Evolutionary conservation across 1,284 basidiomycete species (phyloP).

Genomic region (Boletus mariae): DNA sequence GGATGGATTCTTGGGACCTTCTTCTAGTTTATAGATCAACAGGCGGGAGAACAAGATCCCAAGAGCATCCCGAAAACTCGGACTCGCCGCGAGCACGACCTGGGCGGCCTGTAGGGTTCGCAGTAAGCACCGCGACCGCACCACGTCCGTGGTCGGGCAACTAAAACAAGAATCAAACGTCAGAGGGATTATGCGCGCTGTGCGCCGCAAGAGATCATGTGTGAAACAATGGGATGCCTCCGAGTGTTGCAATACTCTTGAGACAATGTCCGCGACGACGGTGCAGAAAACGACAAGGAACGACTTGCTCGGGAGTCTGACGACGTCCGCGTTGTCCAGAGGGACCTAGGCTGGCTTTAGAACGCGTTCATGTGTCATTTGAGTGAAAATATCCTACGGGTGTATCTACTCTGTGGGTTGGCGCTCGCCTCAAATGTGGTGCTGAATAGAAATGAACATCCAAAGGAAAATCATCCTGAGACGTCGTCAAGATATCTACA

Average conservation of each 20-base stretch:
- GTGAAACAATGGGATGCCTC: conserved; percentile 47
- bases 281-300: conserved; percentile 46
- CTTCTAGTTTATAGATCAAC: conserved; percentile 32
- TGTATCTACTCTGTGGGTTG: conserved; percentile 21
- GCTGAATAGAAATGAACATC: conserved; percentile 30
- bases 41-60: conserved; percentile 31
- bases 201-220: conserved; percentile 41
- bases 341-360: conserved; percentile 26
- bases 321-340: conserved; percentile 28
- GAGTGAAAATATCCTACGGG: conserved; percentile 24
- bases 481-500: conserved; percentile 36
- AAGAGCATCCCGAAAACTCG: conserved; percentile 25
- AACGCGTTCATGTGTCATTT: conserved; percentile 1
- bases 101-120: conserved; percentile 36
- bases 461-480: conserved; percentile 34
- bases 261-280: conserved; percentile 42
- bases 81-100: conserved; percentile 16
- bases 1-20: conserved; percentile 26
- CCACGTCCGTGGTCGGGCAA: conserved; percentile 34
- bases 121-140: conserved; percentile 40
- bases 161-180: conserved; percentile 48
- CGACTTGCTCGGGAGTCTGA: conserved; percentile 37
- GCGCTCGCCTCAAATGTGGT: conserved; percentile 20
- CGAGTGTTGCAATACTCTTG: conserved; percentile 39
- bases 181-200: conserved; percentile 37